phyloP scores from a whole-genome alignment of 495 filamentous ascomycete genomes.

The Penicillium egyptiacum region DNA sequence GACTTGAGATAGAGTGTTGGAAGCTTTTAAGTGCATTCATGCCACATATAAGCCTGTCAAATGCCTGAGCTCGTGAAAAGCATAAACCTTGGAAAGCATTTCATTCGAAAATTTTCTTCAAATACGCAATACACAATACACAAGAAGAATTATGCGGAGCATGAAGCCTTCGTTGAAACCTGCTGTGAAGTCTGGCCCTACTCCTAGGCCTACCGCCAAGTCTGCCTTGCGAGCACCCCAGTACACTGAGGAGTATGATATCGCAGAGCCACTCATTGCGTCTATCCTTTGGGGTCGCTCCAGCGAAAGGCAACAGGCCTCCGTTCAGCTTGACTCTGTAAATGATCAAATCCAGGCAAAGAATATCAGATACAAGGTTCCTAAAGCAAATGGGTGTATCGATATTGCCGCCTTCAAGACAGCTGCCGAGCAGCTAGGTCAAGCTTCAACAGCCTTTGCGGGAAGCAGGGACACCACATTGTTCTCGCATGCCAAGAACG shows the following conservation, averaged over 20 bases:
- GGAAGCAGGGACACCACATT: not conserved
- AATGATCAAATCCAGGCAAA: not conserved
- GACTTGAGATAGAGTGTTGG: not conserved
- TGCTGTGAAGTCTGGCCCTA: not conserved
- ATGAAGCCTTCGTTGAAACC: conserved; percentile 1
- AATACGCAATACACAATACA: no score
- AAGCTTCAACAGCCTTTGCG: conserved; percentile 1
- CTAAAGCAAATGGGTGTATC: not conserved
- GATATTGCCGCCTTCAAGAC: conserved; percentile 1
- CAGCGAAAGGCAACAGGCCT: not conserved
- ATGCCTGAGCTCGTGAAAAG: not conserved
- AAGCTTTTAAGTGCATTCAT: not conserved
- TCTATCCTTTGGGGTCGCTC: conserved; percentile 3
- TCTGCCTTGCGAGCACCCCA: not conserved
- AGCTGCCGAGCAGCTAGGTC: not conserved
- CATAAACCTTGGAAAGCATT: not conserved
- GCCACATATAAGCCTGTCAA: not conserved
- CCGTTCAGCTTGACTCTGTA: not conserved
- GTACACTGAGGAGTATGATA: conserved; percentile 1
- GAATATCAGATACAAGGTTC: not conserved
- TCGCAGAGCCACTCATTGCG: not conserved
- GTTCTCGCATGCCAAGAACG: not conserved
- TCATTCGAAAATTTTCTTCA: not conserved
- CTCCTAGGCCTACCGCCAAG: not conserved
- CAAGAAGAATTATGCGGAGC: not conserved